These are phyloP conservation scores for Amanita brunnescens DNA, from an alignment of 768 basidiomycete species.

Conservation along the genomic window DNA sequence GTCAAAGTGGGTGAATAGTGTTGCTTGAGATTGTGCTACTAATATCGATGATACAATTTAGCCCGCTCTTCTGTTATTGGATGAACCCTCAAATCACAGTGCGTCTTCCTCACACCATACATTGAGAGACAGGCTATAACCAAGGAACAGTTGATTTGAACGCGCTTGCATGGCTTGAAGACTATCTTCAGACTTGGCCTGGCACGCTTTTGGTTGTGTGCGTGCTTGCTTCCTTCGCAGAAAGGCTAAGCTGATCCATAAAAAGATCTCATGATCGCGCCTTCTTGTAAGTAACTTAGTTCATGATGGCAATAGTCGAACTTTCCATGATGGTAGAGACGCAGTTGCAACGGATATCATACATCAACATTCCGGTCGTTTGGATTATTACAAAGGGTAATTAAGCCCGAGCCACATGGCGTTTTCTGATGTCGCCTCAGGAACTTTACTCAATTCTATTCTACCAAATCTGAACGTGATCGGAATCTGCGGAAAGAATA, in stretches of 20 bases:
- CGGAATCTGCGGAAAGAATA: slow-evolving; percentile 91
- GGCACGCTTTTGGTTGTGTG: slow-evolving; percentile 90
- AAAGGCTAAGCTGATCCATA: slow-evolving; percentile 4
- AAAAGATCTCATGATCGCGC: slow-evolving; percentile 91
- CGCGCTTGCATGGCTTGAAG: slow-evolving; percentile 95
- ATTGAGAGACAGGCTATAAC: not conserved
- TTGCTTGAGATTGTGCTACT: not conserved
- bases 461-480: slow-evolving; percentile 93
- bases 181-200: slow-evolving; percentile 92
- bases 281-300: slow-evolving; percentile 54
- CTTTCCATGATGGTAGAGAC: slow-evolving; percentile 41
- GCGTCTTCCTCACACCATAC: slow-evolving; percentile 17
- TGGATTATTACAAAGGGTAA: slow-evolving; percentile 97
- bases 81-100: slow-evolving; percentile 98
- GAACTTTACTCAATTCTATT: slow-evolving; percentile 98
- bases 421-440: slow-evolving; percentile 26
- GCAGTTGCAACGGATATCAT: slow-evolving; percentile 97
- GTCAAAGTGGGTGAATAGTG: slow-evolving; percentile 56
- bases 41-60: not conserved
- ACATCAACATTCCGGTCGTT: slow-evolving; percentile 86
- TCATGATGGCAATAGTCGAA: not conserved
- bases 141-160: slow-evolving; percentile 72
- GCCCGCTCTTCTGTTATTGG: slow-evolving; percentile 57
- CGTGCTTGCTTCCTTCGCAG: slow-evolving; percentile 18
- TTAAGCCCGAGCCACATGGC: slow-evolving; percentile 6